phyloP scores from a whole-genome alignment of 169 alveolate genomes.

The Eimeria necatrix region DNA sequence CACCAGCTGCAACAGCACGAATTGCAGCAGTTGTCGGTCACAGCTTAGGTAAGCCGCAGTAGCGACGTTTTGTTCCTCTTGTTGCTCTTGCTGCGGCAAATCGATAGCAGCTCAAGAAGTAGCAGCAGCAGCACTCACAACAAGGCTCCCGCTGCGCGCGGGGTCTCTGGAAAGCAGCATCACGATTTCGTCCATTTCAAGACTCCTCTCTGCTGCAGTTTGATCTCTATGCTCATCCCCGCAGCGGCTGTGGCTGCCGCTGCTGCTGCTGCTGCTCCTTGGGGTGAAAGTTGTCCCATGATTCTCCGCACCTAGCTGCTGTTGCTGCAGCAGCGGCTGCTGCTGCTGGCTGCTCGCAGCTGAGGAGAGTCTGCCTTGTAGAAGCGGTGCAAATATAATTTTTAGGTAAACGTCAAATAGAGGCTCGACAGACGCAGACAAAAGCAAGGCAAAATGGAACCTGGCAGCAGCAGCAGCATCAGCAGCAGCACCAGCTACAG shows the following conservation, averaged over 20 bases:
- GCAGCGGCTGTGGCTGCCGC: neutral
- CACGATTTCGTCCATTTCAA: neutral
- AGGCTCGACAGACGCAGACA: slow-evolving; percentile 36
- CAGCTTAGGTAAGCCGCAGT: too few species aligned
- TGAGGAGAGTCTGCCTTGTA: neutral
- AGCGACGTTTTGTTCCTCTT: neutral
- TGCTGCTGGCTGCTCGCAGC: slow-evolving; percentile 5
- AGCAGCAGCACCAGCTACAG: slow-evolving; percentile 24
- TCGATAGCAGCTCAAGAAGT: neutral
- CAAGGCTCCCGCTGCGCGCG: neutral
- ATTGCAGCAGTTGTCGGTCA: too few species aligned
- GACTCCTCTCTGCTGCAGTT: neutral
- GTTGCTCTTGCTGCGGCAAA: neutral
- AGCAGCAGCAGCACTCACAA: neutral
- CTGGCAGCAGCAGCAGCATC: slow-evolving; percentile 56
- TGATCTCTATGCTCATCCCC: too few species aligned
- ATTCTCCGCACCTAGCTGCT: neutral
- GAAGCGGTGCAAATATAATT: neutral
- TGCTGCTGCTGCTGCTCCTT: neutral
- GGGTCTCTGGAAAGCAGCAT: neutral
- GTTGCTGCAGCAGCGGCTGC: slow-evolving; percentile 18
- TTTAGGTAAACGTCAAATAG: slow-evolving; percentile 3
- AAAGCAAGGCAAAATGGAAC: slow-evolving; percentile 39
- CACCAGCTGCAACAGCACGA: neutral
- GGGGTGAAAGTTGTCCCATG: too few species aligned